Percentiles rank a stretch among this genome's conserved stretches.
phyloP scores from a whole-genome alignment of 2,329 filamentous ascomycete genomes.

The Cladobotryum protrusum region DNA sequence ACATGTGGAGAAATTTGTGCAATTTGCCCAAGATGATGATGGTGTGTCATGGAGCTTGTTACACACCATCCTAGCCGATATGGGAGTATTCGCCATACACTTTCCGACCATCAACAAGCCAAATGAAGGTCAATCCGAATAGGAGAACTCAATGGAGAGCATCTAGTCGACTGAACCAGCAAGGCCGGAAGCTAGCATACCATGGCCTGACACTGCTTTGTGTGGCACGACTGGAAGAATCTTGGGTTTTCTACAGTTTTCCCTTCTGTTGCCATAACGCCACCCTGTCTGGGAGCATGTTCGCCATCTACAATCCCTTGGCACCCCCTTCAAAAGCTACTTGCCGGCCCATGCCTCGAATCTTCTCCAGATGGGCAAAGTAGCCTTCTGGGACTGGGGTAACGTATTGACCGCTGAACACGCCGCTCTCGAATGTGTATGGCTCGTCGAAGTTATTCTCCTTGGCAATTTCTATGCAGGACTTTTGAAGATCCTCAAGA shows the following conservation, averaged over 20 bases:
- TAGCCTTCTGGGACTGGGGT: constrained; percentile 75
- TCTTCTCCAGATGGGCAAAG: constrained; percentile 45
- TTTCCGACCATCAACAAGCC: neutral
- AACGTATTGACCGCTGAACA: constrained; percentile 83
- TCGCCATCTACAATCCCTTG: no score
- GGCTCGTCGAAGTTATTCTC: constrained; percentile 38
- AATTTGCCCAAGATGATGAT: neutral
- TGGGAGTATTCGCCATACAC: neutral
- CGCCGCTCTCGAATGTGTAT: constrained; percentile 76
- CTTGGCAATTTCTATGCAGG: constrained; percentile 67
- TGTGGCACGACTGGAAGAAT: no score
- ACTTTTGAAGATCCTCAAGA: constrained; percentile 67
- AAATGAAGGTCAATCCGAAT: no score
- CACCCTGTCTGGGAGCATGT: no score
- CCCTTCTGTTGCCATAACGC: no score
- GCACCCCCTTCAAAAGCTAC: no score
- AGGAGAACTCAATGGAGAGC: no score
- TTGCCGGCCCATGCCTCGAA: neutral
- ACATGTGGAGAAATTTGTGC: neutral
- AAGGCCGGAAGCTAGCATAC: no score
- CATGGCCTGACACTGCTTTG: no score
- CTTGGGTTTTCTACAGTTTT: no score
- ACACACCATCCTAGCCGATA: neutral
- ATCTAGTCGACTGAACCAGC: no score
- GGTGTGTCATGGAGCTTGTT: neutral